phyloP scores from a whole-genome alignment of 208 protist species.

The Trypanosoma scelopori region DNA sequence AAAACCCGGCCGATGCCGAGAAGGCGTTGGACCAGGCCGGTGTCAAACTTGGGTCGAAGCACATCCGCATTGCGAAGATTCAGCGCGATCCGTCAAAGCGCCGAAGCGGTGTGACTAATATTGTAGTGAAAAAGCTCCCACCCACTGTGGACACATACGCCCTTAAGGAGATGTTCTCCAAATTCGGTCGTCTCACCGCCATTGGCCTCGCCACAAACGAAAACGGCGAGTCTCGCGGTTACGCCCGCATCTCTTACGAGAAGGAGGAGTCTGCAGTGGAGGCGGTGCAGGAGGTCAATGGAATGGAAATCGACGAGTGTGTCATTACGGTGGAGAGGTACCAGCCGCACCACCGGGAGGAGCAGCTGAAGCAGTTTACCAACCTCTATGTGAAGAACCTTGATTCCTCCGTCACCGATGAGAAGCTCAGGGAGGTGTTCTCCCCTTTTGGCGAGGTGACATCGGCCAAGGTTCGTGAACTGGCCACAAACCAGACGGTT shows the following conservation, averaged over 20 bases:
- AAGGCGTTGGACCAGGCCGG: slow-evolving; percentile 98
- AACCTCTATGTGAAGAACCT: slow-evolving; percentile 99
- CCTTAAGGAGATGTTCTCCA: slow-evolving; percentile 93
- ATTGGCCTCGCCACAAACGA: slow-evolving; percentile 88
- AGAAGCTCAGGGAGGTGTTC: slow-evolving; percentile 94
- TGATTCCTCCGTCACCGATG: slow-evolving; percentile 93
- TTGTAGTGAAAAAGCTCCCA: slow-evolving; percentile 98
- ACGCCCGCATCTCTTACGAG: slow-evolving; percentile 98
- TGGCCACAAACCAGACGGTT: slow-evolving; percentile 76
- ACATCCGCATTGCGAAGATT: slow-evolving; percentile 98
- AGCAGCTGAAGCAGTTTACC: slow-evolving; percentile 94
- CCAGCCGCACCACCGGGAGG: slow-evolving; percentile 94
- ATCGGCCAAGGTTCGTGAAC: slow-evolving; percentile 95
- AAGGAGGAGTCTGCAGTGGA: slow-evolving; percentile 91
- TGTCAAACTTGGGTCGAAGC: slow-evolving; percentile 89
- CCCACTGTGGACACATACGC: slow-evolving; percentile 95
- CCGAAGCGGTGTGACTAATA: slow-evolving; percentile 97
- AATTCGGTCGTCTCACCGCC: slow-evolving; percentile 94
- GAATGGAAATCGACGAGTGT: slow-evolving; percentile 84
- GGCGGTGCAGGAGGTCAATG: slow-evolving; percentile 90
- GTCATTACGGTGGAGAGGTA: slow-evolving; percentile 94
- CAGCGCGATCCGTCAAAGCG: slow-evolving; percentile 98
- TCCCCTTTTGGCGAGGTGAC: slow-evolving; percentile 95
- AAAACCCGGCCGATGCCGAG: slow-evolving; percentile 97
- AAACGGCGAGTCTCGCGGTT: slow-evolving; percentile 92